Percentiles rank a stretch among this genome's conserved stretches.
phyloP scores from a whole-genome alignment of 352 stramenopile species.

The Pythium phragmitis region DNA sequence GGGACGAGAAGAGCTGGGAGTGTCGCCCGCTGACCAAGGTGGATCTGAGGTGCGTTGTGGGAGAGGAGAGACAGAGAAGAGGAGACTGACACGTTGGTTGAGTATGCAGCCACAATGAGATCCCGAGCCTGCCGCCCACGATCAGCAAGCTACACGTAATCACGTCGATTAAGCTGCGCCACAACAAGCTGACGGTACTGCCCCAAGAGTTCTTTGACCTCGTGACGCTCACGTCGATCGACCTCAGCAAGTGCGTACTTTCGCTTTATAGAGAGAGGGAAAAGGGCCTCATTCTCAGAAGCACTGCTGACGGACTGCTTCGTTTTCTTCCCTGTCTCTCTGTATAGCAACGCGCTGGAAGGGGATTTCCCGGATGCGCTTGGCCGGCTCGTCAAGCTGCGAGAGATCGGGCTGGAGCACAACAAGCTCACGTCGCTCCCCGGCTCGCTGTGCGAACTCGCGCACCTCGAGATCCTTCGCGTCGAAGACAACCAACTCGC shows the following conservation, averaged over 20 bases:
- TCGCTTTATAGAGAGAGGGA: too few relatives aligned
- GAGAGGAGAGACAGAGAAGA: background rate
- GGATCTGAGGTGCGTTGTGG: constrained; percentile 53
- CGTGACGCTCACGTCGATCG: constrained; percentile 55
- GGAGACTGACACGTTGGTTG: background rate
- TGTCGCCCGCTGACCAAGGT: constrained; percentile 64
- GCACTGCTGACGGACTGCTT: background rate
- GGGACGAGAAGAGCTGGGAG: constrained; percentile 75
- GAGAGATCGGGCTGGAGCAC: constrained; percentile 55
- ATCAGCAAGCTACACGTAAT: constrained; percentile 52
- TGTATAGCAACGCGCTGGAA: constrained; percentile 55
- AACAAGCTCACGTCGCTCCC: constrained; percentile 69
- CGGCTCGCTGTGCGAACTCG: constrained; percentile 42
- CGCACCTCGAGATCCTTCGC: constrained; percentile 54
- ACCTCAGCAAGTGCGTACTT: constrained; percentile 74
- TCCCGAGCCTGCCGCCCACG: constrained; percentile 45
- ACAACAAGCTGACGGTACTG: constrained; percentile 57
- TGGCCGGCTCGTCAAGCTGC: constrained; percentile 50
- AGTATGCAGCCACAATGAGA: constrained; percentile 69
- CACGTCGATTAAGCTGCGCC: constrained; percentile 66
- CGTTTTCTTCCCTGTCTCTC: background rate
- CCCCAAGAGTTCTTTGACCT: constrained; percentile 60
- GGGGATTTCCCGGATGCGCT: constrained; percentile 48
- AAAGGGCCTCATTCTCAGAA: background rate
- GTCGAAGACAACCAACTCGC: constrained; percentile 66